Conservation (phyloP, 345 rosid species). For the Sonneratia alba region DNA sequence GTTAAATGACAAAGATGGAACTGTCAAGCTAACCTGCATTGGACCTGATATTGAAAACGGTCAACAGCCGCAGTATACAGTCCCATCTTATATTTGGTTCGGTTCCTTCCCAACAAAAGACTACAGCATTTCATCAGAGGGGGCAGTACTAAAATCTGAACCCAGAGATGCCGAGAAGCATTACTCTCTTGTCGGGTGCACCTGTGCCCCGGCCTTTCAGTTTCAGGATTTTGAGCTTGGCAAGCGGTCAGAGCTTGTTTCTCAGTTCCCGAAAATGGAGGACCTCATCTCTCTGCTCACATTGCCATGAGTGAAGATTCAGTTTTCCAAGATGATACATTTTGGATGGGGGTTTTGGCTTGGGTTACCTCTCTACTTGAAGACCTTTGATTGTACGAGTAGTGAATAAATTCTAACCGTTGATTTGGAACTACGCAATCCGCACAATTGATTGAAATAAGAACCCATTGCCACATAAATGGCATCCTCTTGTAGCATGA, state of each 20-base stretch:
- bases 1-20: conserved; percentile 53
- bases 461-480: background rate
- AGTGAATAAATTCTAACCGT: background rate
- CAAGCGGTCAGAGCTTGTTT: conserved; percentile 49
- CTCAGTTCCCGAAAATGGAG: conserved; percentile 44
- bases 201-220: conserved; percentile 93
- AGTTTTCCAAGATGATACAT: background rate
- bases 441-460: background rate
- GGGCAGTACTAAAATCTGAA: conserved; percentile 34
- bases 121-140: conserved; percentile 32
- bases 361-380: background rate
- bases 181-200: conserved; percentile 81
- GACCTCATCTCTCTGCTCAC: conserved; percentile 50
- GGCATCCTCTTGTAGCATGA: background rate
- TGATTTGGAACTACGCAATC: background rate
- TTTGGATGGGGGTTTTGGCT: background rate
- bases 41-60: conserved; percentile 51
- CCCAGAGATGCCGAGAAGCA: conserved; percentile 55
- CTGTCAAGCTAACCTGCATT: conserved; percentile 55
- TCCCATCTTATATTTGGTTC: conserved; percentile 81
- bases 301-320: conserved; percentile 21
- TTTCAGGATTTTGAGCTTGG: conserved; percentile 78
- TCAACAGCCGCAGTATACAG: conserved; percentile 67
- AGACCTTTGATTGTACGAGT: background rate
- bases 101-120: conserved; percentile 79